Evolutionary conservation across 2,329 filamentous ascomycete genomes (phyloP).

Genomic region (Hymenoscyphus scutula): DNA sequence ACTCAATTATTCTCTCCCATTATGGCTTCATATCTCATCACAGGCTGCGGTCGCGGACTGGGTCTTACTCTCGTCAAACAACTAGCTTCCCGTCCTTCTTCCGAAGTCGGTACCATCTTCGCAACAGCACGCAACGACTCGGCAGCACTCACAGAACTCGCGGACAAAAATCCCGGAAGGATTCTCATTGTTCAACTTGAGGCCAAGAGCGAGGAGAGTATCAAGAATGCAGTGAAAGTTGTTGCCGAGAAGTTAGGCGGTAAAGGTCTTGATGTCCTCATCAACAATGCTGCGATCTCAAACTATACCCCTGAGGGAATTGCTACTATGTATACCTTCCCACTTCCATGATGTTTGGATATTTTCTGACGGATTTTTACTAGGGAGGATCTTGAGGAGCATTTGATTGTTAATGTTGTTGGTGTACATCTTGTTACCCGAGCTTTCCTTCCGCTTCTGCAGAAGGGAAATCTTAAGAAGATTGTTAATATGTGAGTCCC

Average conservation of each 20-base stretch:
- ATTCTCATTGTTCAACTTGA: slow-evolving; percentile 40
- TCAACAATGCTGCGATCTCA: slow-evolving; percentile 38
- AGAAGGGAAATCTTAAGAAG: slow-evolving; percentile 21
- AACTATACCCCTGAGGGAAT: background rate
- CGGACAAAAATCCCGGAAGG: slow-evolving; percentile 36
- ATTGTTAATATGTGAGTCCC: slow-evolving; percentile 23
- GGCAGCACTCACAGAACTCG: slow-evolving; percentile 38
- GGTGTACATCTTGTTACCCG: slow-evolving; percentile 41
- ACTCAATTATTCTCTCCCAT: background rate
- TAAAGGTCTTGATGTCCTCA: slow-evolving; percentile 45
- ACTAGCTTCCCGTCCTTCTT: slow-evolving; percentile 18
- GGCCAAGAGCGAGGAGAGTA: slow-evolving; percentile 36
- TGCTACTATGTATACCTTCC: background rate
- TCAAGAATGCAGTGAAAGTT: slow-evolving; percentile 36
- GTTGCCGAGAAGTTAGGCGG: slow-evolving; percentile 38
- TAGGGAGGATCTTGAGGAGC: slow-evolving; percentile 5
- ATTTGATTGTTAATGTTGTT: slow-evolving; percentile 40
- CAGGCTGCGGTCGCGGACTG: slow-evolving; percentile 38
- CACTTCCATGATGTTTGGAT: no score
- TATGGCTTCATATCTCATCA: slow-evolving; percentile 27
- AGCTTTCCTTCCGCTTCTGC: slow-evolving; percentile 21
- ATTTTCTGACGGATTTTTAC: background rate
- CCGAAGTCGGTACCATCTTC: slow-evolving; percentile 40
- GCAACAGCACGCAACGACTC: slow-evolving; percentile 39
- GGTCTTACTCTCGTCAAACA: slow-evolving; percentile 35